Evolutionary conservation across 2,329 filamentous ascomycete species (phyloP), one percentile per base, ranked within the genome.

Genomic region (Raffaelea albimanens): DNA sequence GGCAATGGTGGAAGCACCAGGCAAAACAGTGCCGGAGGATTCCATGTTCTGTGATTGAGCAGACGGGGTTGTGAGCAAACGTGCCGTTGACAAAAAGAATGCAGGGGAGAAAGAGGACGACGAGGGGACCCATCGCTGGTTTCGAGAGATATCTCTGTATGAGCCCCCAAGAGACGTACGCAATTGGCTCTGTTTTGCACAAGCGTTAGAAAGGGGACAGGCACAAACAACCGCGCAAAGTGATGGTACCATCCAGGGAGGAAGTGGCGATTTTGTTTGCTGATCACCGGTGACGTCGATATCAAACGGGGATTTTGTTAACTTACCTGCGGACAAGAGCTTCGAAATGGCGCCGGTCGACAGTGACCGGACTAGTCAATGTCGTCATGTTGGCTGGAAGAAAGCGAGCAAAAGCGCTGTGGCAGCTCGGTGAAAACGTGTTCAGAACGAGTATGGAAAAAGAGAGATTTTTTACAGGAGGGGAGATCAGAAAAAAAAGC

Each of bases 301-400:
- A 38, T 38, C 34, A 38, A 38, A 38, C 25, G 25, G 7, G 7
- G 25, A 29, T 13, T 29, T 7, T 7, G 25, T 8, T 8, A 38
- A 38, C 72, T 67, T 63, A 84, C 82, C 77, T 75, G 59, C 74
- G 71, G 46, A 82, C 58, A 42, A 84, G 67, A 49, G 77, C 75
- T 56, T 83, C 74, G 55, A 83, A 77, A 63, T 83, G 77, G 44
- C 64, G 61, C 57, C 73, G 78, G 52, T 78, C 76, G 53, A 83
- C 71, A 10, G 77, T 81, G 44, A 83, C 72, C 53, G 69, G 64
- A 36, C 53, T 25, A 18, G 16, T 25, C 34, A 18, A 22, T 8
- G 22, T 29, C 18, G 34, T 19, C 34, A 38, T 38, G 13, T 29
- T 29, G 25, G 25, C 13, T 29, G 25, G 25, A 7, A 13, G 25